Base-by-base conservation (phyloP, 2,329 filamentous ascomycete genomes). In the Xylariaceae sp. region DNA sequence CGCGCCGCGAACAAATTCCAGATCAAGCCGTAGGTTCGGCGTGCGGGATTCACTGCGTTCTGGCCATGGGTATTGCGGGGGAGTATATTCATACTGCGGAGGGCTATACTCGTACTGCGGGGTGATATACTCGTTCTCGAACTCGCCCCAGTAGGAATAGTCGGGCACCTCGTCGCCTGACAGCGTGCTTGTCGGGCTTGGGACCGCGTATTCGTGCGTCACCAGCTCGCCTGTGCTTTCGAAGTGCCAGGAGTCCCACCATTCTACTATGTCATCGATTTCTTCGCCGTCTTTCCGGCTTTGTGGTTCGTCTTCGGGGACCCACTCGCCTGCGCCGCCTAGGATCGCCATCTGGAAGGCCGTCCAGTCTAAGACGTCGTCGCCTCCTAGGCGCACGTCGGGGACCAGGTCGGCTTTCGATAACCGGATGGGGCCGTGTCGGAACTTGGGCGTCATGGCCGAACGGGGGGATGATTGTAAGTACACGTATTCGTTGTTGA, bases 321-420 rank as follows among this genome's bases (percentile, higher is more conserved):
- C 71, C 42, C 79, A 71, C 58, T 81, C 79, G 29, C 77, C 79
- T 2, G 78, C 77, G 5, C 79, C 80, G 40, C 81, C 81, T 0
- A 80, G 69, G 47, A 85, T 83, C 15, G 83, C 81, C 76, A 84
- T 83, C 67, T 86, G 82, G 64, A 84, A 85, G 3, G 81, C 81
- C 5, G 78, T 82, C 81, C 81, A 85, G 70, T 86, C 81, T 3
- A 85, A 67, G 8, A 72, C 76, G 45, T 79, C 78, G 47, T 81
- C 80, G 29, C 71, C 70, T 18, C 67, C 68, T 7, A 73, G 68
- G 54, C 70, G 72, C 52, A 67, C 59, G 21, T 70, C 68, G 9
- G 63, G 70, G 19, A 67, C 60, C 7, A 74, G 62, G 47, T 80
- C 75, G 2, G 72, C 67, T 60, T 76, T 77, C 48, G 73, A 64